Evolutionary conservation across 2,329 filamentous ascomycete genomes (phyloP).

Genomic region (Ceratocystis cacaofunesta): DNA sequence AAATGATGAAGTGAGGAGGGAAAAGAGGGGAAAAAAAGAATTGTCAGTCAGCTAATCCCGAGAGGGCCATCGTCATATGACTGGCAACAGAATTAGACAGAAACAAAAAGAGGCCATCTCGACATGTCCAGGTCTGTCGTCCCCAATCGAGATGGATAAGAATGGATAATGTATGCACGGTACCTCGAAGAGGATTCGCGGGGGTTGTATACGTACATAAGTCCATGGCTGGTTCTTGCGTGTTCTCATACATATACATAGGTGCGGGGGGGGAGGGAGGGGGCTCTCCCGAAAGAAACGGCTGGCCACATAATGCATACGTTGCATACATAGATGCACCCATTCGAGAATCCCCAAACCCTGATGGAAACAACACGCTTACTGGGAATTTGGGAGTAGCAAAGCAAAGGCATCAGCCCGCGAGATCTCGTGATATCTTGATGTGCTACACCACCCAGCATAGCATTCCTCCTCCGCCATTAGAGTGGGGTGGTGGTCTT

Average conservation of each 20-base stretch:
- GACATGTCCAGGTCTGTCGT: neutral
- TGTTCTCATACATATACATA: neutral
- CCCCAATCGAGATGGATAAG: neutral
- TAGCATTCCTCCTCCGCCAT: too few relatives aligned
- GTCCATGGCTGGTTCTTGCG: neutral
- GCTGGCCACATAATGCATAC: neutral
- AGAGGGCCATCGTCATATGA: too few relatives aligned
- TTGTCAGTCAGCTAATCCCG: too few relatives aligned
- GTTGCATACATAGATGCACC: neutral
- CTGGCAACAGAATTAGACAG: neutral
- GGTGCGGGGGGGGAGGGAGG: neutral
- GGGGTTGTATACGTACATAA: neutral
- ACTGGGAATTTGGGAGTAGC: neutral
- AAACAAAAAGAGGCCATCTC: neutral
- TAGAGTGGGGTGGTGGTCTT: too few relatives aligned
- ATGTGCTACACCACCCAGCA: too few relatives aligned
- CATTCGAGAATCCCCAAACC: neutral
- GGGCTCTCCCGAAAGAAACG: neutral
- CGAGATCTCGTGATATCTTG: too few relatives aligned
- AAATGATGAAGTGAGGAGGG: too few relatives aligned
- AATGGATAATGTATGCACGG: neutral
- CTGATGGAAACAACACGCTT: neutral
- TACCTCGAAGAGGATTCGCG: neutral
- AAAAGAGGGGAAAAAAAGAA: too few relatives aligned
- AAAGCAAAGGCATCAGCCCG: too few relatives aligned